Evolutionary conservation across 177 flowering plant species (phyloP).

Genomic region (Telopea speciosissima): DNA sequence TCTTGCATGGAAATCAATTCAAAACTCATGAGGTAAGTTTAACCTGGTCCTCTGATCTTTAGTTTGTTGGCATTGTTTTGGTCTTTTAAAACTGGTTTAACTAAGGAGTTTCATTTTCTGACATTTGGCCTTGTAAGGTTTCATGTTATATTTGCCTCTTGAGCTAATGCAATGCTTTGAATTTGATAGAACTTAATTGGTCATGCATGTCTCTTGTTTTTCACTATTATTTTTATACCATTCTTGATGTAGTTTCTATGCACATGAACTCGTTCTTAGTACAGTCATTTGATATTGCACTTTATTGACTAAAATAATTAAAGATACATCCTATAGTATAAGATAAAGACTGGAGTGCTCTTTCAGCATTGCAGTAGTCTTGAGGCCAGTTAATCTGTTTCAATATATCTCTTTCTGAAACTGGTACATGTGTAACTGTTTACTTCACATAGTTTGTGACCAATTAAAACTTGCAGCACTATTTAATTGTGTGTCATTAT

Average conservation of each 20-base stretch:
- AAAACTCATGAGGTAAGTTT: conserved; percentile 61
- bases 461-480: not conserved
- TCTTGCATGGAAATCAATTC: conserved; percentile 66
- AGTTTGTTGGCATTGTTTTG: not conserved
- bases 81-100: not conserved
- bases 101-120: not conserved
- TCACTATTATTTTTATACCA: no score
- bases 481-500: not conserved
- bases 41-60: not conserved
- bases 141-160: not conserved
- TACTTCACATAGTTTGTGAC: not conserved
- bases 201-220: not conserved
- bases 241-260: not conserved
- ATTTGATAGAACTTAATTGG: not conserved
- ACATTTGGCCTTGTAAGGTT: not conserved
- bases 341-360: not conserved
- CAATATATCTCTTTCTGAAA: not conserved
- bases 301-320: no score
- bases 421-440: not conserved
- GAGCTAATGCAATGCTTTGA: not conserved
- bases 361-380: not conserved
- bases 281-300: not conserved
- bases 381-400: not conserved
- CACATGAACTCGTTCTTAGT: not conserved
- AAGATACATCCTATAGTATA: no score